phyloP scores from a whole-genome alignment of 805 yeast species.

The Schizosaccharomyces osmophilus region DNA sequence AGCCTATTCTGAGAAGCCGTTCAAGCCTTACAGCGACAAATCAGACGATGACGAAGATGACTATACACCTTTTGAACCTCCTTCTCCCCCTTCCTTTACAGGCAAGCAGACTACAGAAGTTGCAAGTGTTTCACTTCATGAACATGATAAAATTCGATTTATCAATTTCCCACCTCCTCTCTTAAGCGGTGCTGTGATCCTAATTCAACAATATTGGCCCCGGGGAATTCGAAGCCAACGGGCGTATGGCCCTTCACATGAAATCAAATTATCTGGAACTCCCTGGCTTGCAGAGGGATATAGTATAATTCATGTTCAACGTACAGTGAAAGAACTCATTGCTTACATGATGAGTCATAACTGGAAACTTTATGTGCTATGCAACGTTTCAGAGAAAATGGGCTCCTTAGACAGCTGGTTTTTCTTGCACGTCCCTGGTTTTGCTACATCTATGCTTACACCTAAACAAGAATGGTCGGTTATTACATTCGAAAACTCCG shows the following conservation, averaged over 20 bases:
- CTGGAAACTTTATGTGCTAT: neutral
- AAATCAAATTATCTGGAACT: neutral
- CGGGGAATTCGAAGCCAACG: neutral
- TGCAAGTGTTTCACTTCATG: neutral
- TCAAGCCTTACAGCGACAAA: no score
- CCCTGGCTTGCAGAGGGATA: neutral
- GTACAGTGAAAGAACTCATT: neutral
- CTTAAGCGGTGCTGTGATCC: neutral
- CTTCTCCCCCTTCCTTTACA: neutral
- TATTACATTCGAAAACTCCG: neutral
- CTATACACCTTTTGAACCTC: neutral
- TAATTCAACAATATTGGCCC: neutral
- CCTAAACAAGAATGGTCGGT: neutral
- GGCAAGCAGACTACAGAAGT: neutral
- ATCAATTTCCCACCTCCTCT: neutral
- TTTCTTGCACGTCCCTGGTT: neutral
- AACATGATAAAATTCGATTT: neutral
- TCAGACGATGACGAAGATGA: no score
- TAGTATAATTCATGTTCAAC: neutral
- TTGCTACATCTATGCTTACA: neutral
- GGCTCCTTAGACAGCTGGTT: neutral
- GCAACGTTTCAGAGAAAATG: neutral
- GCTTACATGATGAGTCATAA: neutral
- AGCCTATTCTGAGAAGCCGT: no score
- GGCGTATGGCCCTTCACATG: neutral